Conservation (phyloP, 371 early-diverging fungal species). For the Rhizopus arrhizus region DNA sequence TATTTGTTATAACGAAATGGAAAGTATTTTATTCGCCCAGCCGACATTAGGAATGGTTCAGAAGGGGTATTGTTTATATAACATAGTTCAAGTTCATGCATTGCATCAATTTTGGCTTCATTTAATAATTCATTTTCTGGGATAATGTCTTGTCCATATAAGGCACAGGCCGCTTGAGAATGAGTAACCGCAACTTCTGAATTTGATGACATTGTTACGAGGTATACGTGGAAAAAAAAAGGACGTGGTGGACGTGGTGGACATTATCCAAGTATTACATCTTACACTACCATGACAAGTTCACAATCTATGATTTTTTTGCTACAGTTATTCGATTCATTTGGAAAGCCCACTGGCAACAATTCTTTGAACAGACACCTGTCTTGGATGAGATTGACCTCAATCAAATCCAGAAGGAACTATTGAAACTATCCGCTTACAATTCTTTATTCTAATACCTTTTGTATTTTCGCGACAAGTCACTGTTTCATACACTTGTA, state of each 20-base stretch:
- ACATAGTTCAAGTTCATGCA: constrained; percentile 17
- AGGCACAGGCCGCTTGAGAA: constrained; percentile 18
- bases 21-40: constrained; percentile 16
- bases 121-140: constrained; percentile 16
- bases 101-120: constrained; percentile 22
- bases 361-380: too few species aligned
- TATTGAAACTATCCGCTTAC: too few species aligned
- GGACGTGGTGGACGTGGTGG: neutral
- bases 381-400: too few species aligned
- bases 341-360: too few species aligned
- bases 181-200: constrained; percentile 15
- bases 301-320: too few species aligned
- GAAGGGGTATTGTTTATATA: constrained; percentile 15
- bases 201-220: constrained; percentile 5
- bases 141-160: constrained; percentile 12
- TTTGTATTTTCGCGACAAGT: too few species aligned
- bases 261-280: too few species aligned
- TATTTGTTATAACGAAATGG: constrained; percentile 12
- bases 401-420: too few species aligned
- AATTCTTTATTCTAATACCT: too few species aligned
- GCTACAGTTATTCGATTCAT: too few species aligned
- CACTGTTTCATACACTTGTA: too few species aligned
- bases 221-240: neutral
- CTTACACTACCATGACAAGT: too few species aligned
- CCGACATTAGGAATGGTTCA: constrained; percentile 15